Evolutionary conservation across 257 asterid species (phyloP), one percentile per base, ranked within the genome.

Genomic region (Prunella vulgaris): DNA sequence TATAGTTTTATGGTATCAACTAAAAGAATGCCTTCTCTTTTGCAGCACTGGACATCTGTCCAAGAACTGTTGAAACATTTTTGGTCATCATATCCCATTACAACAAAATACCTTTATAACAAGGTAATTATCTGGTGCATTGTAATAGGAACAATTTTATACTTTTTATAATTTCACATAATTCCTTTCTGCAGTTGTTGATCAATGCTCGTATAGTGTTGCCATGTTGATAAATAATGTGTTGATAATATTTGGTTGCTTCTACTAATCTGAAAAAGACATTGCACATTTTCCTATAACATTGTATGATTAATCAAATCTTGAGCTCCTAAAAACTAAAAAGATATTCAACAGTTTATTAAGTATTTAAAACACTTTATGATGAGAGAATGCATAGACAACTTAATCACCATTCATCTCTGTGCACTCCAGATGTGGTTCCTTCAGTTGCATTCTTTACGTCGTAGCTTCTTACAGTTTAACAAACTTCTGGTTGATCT

Each of bases 41-140:
- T 77, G 69, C 77, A 90, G 97, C 97, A 90, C 65, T 93, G 94
- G 96, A 80, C 90, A 18, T 80, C 95, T n/a, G 87, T 88, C 64
- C 97, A 93, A 84, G 99, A 93, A 77, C 69, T 90, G 78, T 69
- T 90, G 81, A 90, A 88, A 79, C 99, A 93, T 74, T 93, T 90
- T 71, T 93, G 99, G 97, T 90, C 99, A 22, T 93, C 97, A 44
- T 93, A 90, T 83, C 99, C 99, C n/a, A 85, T 93, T 59, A 86
- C 96, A 60, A 84, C 94, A 21, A 87, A 84, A 79, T 80, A 82
- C 80, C 88, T 90, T 18, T 75, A 81, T 77, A 68, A 82, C 60
- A 93, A 93, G 96, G 99, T 93, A 81, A 73, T 7, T 69, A 13
- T 22, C 24, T 53, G 40, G 40, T 69, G 46, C 64, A 6, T 63